Evolutionary conservation across 306 rosid species (phyloP).

Genomic region (Coriaria nepalensis): DNA sequence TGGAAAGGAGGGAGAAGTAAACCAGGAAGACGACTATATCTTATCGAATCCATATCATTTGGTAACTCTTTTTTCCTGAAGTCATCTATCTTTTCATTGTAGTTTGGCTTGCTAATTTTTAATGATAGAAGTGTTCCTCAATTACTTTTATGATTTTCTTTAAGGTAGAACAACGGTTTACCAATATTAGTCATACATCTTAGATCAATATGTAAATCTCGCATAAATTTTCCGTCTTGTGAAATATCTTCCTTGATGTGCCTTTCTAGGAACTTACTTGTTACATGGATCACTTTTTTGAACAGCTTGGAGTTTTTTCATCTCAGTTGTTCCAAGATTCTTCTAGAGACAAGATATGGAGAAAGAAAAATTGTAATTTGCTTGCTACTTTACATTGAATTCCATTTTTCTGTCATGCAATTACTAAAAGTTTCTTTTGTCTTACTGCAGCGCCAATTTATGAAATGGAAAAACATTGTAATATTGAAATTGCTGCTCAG

Average conservation of each 20-base stretch:
- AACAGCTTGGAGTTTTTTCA: constrained; percentile 97
- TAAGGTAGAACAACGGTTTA: neutral
- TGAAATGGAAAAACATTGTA: constrained; percentile 93
- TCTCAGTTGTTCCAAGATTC: constrained; percentile 98
- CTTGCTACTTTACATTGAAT: constrained; percentile 16
- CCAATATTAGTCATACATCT: no score
- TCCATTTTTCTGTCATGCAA: constrained; percentile 2
- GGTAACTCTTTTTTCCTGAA: constrained; percentile 53
- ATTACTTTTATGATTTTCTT: neutral
- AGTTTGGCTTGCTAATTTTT: neutral
- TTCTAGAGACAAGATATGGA: constrained; percentile 75
- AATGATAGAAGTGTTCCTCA: no score
- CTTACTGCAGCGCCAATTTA: constrained; percentile 56
- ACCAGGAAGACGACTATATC: constrained; percentile 74
- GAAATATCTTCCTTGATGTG: constrained; percentile 6
- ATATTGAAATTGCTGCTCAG: constrained; percentile 86
- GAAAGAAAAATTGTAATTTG: constrained; percentile 73
- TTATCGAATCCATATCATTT: constrained; percentile 90
- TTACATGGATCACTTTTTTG: constrained; percentile 24
- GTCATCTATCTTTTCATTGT: neutral
- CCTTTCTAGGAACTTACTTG: constrained; percentile 15
- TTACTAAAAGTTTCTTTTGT: constrained; percentile 14
- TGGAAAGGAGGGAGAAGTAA: constrained; percentile 73
- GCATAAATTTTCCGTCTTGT: no score
- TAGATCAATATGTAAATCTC: no score